Conservation (phyloP, 345 rosid species). For the Moricandia moricandioides region DNA sequence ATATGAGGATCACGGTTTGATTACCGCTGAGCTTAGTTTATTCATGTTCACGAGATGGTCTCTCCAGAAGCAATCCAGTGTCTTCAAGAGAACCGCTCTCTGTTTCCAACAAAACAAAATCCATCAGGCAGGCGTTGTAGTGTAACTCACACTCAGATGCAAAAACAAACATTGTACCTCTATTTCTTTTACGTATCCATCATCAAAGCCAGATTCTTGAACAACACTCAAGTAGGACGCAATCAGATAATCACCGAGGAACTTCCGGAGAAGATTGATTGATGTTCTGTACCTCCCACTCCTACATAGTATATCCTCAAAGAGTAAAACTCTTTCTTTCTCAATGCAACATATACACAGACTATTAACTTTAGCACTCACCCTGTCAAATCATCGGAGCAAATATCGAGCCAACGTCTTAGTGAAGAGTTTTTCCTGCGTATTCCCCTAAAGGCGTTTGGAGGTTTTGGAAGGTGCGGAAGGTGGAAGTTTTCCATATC, state of each 20-base stretch:
- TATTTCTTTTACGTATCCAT: conserved; percentile 77
- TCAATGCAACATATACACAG: not conserved
- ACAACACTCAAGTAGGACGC: conserved; percentile 64
- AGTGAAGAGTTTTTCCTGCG: conserved; percentile 59
- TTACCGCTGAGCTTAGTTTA: conserved; percentile 92
- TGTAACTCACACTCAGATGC: conserved; percentile 4
- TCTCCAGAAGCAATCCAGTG: conserved; percentile 87
- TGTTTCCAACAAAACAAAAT: conserved; percentile 30
- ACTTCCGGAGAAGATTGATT: conserved; percentile 72
- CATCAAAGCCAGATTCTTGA: conserved; percentile 75
- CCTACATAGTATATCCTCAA: conserved; percentile 41
- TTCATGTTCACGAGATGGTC: conserved; percentile 96
- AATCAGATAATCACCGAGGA: conserved; percentile 84
- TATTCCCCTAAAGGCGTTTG: conserved; percentile 79
- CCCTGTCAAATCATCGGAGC: conserved; percentile 81
- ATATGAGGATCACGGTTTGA: not conserved
- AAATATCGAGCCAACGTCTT: conserved; percentile 83
- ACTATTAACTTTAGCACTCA: conserved; percentile 36
- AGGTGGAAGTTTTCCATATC: conserved; percentile 56
- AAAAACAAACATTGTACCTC: conserved; percentile 46
- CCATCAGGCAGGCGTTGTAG: not conserved
- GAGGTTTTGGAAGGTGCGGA: conserved; percentile 78
- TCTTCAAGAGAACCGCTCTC: conserved; percentile 89
- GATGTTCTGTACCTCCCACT: conserved; percentile 57
- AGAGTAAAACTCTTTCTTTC: not conserved